Evolutionary conservation across 2,329 filamentous ascomycete species (phyloP).

Genomic region (Beauveria sp.): DNA sequence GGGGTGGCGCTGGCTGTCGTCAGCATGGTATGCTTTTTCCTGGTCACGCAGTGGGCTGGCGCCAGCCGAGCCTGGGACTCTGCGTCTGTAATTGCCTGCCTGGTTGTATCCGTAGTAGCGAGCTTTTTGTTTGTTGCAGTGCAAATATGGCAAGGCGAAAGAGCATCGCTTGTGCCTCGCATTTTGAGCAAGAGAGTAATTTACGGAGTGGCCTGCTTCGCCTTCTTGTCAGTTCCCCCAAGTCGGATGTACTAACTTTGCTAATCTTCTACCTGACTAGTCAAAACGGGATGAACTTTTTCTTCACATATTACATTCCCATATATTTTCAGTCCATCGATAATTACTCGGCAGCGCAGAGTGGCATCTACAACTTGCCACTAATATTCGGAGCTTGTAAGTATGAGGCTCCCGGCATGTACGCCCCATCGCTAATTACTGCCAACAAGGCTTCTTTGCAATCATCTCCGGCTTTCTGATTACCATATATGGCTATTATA

Average conservation of each 20-base stretch:
- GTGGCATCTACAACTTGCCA: conserved; percentile 30
- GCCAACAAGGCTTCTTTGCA: background rate
- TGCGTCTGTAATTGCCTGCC: conserved; percentile 25
- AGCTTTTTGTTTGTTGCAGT: conserved; percentile 20
- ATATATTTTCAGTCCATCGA: conserved; percentile 28
- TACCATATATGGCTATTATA: background rate
- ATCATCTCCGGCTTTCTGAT: background rate
- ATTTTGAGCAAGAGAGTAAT: background rate
- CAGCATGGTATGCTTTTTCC: conserved; percentile 28
- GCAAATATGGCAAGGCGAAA: conserved; percentile 1
- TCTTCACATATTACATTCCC: conserved; percentile 25
- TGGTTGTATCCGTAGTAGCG: conserved; percentile 22
- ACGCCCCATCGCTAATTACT: background rate
- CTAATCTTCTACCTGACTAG: background rate
- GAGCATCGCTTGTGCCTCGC: background rate
- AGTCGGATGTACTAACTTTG: no score
- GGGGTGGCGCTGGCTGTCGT: conserved; percentile 30
- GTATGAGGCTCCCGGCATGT: background rate
- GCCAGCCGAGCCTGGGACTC: conserved; percentile 28
- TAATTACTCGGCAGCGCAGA: conserved; percentile 23
- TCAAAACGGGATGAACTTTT: background rate
- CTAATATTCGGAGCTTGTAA: conserved; percentile 17
- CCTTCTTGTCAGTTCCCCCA: background rate
- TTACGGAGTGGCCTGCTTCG: background rate
- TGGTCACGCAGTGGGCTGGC: conserved; percentile 35